Conservation (phyloP, 2,329 filamentous ascomycete species). For the Aureobasidium sp. region DNA sequence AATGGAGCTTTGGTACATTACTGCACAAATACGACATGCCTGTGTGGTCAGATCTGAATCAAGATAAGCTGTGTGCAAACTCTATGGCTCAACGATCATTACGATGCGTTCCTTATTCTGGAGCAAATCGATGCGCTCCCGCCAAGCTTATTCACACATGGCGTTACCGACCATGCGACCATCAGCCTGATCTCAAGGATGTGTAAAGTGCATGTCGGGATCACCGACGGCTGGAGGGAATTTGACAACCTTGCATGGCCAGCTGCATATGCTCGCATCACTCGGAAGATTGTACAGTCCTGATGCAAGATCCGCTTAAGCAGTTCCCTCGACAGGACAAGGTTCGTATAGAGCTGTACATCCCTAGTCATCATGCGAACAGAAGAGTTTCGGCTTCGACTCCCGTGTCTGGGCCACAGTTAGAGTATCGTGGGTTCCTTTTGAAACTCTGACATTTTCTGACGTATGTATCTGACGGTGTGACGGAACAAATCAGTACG, state of each 20-base stretch:
- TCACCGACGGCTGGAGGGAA: not conserved
- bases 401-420: too few relatives aligned
- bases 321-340: not conserved
- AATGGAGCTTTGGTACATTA: not conserved
- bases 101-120: not conserved
- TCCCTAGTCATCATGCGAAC: too few relatives aligned
- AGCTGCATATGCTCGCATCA: not conserved
- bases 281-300: not conserved
- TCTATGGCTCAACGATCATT: not conserved
- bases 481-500: too few relatives aligned
- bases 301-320: not conserved
- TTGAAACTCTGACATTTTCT: too few relatives aligned
- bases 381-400: not conserved
- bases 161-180: too few relatives aligned
- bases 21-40: too few relatives aligned
- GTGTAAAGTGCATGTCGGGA: not conserved
- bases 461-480: too few relatives aligned
- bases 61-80: not conserved
- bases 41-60: too few relatives aligned
- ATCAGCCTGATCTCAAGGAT: not conserved
- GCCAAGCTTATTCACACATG: not conserved
- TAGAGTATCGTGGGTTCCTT: too few relatives aligned
- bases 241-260: slow-evolving; percentile 5
- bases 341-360: too few relatives aligned
- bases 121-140: not conserved